phyloP scores from a whole-genome alignment of 2,329 filamentous ascomycete species.

The Colletotrichum orbiculare region DNA sequence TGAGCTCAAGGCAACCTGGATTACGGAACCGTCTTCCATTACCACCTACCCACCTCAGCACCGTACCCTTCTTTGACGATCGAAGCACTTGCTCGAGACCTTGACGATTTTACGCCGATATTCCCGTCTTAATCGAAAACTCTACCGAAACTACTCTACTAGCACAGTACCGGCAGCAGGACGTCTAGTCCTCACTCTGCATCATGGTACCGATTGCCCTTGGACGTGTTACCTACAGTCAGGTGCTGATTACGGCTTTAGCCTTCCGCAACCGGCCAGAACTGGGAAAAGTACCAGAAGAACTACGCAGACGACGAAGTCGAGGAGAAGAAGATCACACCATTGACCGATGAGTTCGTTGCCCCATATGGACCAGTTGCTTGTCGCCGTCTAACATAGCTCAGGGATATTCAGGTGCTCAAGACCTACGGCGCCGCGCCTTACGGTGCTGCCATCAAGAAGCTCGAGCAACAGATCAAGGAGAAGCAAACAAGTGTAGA shows the following conservation, averaged over 20 bases:
- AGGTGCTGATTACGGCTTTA: conserved; percentile 59
- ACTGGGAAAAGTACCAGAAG: conserved; percentile 99
- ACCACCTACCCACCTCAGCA: conserved; percentile 25
- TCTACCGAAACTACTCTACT: neutral
- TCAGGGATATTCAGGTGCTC: conserved; percentile 96
- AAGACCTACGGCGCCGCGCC: conserved; percentile 99
- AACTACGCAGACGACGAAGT: conserved; percentile 95
- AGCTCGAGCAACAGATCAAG: conserved; percentile 99
- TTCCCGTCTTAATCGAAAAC: neutral
- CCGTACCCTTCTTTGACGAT: conserved; percentile 21
- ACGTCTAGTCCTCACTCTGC: conserved; percentile 45
- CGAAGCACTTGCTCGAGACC: conserved; percentile 14
- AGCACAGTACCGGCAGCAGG: conserved; percentile 30
- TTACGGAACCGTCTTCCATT: conserved; percentile 41
- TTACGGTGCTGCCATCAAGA: conserved; percentile 93
- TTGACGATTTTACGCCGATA: conserved; percentile 22
- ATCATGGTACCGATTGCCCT: conserved; percentile 53
- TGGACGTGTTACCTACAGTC: conserved; percentile 14
- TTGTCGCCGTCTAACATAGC: conserved; percentile 38
- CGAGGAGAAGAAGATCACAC: conserved; percentile 99
- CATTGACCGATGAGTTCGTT: conserved; percentile 92
- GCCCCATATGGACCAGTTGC: conserved; percentile 41
- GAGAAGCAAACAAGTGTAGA: conserved; percentile 98
- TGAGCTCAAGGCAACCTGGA: conserved; percentile 41
- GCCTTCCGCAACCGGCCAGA: conserved; percentile 93